Conservation (phyloP, 2,329 filamentous ascomycete species). For the Talaromyces sp. region DNA sequence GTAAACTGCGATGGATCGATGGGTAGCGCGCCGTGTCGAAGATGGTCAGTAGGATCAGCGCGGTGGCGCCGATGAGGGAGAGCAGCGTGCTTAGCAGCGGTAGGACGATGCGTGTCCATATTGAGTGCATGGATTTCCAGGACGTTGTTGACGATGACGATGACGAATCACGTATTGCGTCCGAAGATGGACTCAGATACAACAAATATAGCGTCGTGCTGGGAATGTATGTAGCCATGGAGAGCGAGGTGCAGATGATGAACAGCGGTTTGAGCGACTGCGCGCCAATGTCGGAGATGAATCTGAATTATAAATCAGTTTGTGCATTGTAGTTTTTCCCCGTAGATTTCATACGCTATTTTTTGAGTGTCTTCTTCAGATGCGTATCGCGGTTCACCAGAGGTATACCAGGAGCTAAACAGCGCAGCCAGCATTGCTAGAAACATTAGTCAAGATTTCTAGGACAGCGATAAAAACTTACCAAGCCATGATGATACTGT, state of each 20-base stretch:
- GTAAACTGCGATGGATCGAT: background rate
- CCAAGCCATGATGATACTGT: slow-evolving; percentile 10
- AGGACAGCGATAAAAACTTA: background rate
- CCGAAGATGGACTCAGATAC: background rate
- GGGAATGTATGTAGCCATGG: slow-evolving; percentile 9
- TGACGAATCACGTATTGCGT: background rate
- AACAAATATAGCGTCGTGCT: slow-evolving; percentile 1
- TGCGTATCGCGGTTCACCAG: slow-evolving; percentile 7
- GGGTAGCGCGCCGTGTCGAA: slow-evolving; percentile 9
- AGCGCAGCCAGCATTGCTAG: slow-evolving; percentile 10
- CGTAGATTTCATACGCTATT: slow-evolving; percentile 4
- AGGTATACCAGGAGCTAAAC: slow-evolving; percentile 9
- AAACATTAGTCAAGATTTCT: background rate
- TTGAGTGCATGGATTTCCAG: slow-evolving; percentile 1
- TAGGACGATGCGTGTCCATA: background rate
- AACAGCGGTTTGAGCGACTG: slow-evolving; percentile 10
- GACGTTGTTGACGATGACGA: background rate
- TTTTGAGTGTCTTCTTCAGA: slow-evolving; percentile 11
- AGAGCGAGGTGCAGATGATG: slow-evolving; percentile 2
- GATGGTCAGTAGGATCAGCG: slow-evolving; percentile 9
- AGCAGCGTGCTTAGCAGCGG: slow-evolving; percentile 5
- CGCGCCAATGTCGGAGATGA: slow-evolving; percentile 13
- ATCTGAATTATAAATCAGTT: background rate
- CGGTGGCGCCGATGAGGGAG: slow-evolving; percentile 3
- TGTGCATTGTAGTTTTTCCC: background rate